Percentiles rank a stretch among this genome's conserved stretches.
These are phyloP conservation scores for Cercophora samala DNA, from an alignment of 495 filamentous ascomycete genomes.

Conservation along the genomic window DNA sequence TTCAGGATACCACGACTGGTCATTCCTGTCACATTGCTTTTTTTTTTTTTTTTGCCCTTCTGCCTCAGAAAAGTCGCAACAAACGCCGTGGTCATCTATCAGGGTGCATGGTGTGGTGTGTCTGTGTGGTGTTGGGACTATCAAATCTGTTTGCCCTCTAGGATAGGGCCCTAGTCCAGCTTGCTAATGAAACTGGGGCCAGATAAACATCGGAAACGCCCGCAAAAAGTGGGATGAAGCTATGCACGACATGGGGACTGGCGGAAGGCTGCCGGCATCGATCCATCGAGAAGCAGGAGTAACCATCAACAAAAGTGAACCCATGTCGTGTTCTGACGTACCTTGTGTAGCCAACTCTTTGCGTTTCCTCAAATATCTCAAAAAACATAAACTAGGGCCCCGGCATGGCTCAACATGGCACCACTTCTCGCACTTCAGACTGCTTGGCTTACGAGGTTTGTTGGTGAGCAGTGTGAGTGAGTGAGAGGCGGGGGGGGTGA, in stretches of 20 bases:
- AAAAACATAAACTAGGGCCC: neutral
- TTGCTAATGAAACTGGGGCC: neutral
- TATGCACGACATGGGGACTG: constrained; percentile 6
- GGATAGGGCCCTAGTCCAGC: neutral
- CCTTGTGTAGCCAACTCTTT: neutral
- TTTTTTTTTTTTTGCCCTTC: neutral
- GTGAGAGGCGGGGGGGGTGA: no score
- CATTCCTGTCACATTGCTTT: neutral
- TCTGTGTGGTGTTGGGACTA: neutral
- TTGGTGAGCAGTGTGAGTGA: neutral
- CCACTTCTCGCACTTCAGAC: neutral
- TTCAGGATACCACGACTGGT: neutral
- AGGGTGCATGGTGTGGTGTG: neutral
- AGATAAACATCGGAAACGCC: neutral
- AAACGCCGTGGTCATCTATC: neutral
- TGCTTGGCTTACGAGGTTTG: neutral
- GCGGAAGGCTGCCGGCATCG: constrained; percentile 5
- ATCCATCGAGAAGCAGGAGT: neutral
- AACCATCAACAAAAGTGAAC: neutral
- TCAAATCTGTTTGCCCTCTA: neutral
- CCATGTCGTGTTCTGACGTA: constrained; percentile 2
- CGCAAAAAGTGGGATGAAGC: neutral
- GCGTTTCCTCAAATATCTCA: neutral
- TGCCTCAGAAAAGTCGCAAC: neutral
- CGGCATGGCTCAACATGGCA: constrained; percentile 1